Base-by-base conservation (phyloP, 768 basidiomycete species). In the Clitopilus passeckerianus region DNA sequence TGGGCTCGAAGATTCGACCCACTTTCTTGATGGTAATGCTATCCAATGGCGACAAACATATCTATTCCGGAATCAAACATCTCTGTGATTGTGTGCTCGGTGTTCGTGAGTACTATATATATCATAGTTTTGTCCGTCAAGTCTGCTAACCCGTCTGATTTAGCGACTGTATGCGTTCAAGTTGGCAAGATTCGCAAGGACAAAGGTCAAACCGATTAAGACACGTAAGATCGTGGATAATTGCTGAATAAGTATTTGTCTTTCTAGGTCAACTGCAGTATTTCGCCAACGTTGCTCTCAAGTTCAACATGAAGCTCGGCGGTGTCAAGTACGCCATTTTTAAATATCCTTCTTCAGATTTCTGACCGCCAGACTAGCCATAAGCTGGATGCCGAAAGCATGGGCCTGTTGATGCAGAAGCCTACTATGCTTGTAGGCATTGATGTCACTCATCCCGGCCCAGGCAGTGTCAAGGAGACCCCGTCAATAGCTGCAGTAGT, bases 401-500 rank as follows among this genome's bases (percentile, higher is more conserved):
- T 89, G 78, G 61, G 63, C 6, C 90, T 87, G 89, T 70, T 93
- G 54, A 77, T 69, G 7, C 68, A 78, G 67, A 71, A 68, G 60
- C 81, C 81, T 18, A 93, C 92, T 4, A 93, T 94, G 89, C 66
- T 94, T 20, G 83, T 93, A 10, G 92, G 92, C 1, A 90, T 92
- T 66, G 91, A 82, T 65, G 89, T 90, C 22, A 92, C 89, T 1
- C 91, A 93, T 71, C 90, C 91, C 20, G 88, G 91, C 18, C 86
- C 84, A 5, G 86, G 87, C 1, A 90, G 87, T 59, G 78, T 84
- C 62, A 81, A 78, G 20, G 91, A 90, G 5, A 89, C 88, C 0
- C 91, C 91, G 12, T 91, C 89, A 0, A 87, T 94, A 60, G 90
- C 90, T 0, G 92, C 90, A 5, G 89, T 93, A n/a, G 91, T 93